Base-by-base conservation (phyloP, 164 flowering plant genomes). In the Nymphaea thermarum region DNA sequence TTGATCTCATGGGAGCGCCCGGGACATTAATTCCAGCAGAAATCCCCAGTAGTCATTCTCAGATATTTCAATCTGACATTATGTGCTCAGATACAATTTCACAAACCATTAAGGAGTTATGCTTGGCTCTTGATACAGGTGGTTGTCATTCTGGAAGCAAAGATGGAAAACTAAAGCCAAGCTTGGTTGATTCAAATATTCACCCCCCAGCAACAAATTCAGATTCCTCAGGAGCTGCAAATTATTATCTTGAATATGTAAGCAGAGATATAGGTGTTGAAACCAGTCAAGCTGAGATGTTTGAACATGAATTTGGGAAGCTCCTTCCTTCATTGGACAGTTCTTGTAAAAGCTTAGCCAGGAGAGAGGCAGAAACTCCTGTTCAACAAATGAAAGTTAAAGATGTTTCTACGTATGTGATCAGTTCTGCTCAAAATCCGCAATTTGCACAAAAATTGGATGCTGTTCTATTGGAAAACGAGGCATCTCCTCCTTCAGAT, bases 1-100 rank as follows among this genome's bases (percentile, higher is more conserved):
- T 94, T 72, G 99, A 94, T 81, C 80, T 94, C 63, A 94, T 94
- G 99, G 96, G 96, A 71, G 93, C 98, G 77, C 99, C 99, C 1
- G 99, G 99, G 4, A 73, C 96, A 2, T 79, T 94, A 63, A 94
- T 94, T 77, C 99, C 99, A 72, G 80, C 91, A 62, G 99, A 94
- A 81, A 83, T 82, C 66, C 90, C 96, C 43, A 80, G 84, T 77
- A 69, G 75, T 65, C 85, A 78, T 73, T 78, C 82, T 53, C 84
- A 76, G 73, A 80, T 67, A 74, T 69, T 78, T 65, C 84, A 77
- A 14, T 63, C 82, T 65, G 86, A 80, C 71, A 60, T 66, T 63
- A 74, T 83, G 77, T 67, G 78, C 70, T 67, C 73, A 63, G 43
- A 74, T 15, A 78, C 71, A 74, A 73, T 67, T 60, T 66, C 67